These are phyloP conservation scores for Olyra latifolia DNA, from an alignment of 176 grass and related monocot species.

Conservation along the genomic window DNA sequence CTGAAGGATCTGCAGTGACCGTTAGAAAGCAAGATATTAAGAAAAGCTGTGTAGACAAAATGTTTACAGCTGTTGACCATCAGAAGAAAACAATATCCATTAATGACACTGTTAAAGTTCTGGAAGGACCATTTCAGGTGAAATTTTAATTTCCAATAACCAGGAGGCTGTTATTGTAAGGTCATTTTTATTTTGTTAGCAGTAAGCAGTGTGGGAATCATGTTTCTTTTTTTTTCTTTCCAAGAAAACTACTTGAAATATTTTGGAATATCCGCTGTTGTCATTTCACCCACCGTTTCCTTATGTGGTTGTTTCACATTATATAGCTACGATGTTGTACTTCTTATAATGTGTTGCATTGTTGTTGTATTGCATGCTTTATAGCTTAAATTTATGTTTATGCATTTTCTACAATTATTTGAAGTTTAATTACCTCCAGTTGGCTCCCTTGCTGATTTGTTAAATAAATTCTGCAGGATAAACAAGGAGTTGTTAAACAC, in stretches of 20 bases:
- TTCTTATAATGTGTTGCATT: not conserved
- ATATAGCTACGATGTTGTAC: not conserved
- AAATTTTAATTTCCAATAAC: constrained; percentile 17
- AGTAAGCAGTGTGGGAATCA: not conserved
- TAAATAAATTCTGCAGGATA: constrained; percentile 66
- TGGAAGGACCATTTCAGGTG: constrained; percentile 75
- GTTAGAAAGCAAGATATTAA: constrained; percentile 80
- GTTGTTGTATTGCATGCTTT: constrained; percentile 22
- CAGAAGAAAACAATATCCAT: constrained; percentile 78
- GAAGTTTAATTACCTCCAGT: constrained; percentile 17
- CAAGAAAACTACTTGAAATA: constrained; percentile 5
- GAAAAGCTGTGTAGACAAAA: constrained; percentile 74
- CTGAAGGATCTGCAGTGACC: constrained; percentile 63
- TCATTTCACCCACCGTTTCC: not conserved
- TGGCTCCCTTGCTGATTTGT: constrained; percentile 14
- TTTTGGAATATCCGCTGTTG: not conserved
- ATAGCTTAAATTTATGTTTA: constrained; percentile 8
- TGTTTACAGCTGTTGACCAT: constrained; percentile 89
- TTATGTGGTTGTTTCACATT: not conserved
- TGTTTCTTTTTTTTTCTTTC: not conserved
- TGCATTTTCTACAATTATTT: not conserved
- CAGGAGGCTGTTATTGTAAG: constrained; percentile 13
- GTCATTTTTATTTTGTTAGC: constrained; percentile 10
- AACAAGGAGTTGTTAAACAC: constrained; percentile 90
- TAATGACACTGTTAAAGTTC: constrained; percentile 76